Percentiles rank a stretch among this genome's conserved stretches.
Conservation (phyloP, 2,329 filamentous ascomycete species). For the Fusarium burgessii region DNA sequence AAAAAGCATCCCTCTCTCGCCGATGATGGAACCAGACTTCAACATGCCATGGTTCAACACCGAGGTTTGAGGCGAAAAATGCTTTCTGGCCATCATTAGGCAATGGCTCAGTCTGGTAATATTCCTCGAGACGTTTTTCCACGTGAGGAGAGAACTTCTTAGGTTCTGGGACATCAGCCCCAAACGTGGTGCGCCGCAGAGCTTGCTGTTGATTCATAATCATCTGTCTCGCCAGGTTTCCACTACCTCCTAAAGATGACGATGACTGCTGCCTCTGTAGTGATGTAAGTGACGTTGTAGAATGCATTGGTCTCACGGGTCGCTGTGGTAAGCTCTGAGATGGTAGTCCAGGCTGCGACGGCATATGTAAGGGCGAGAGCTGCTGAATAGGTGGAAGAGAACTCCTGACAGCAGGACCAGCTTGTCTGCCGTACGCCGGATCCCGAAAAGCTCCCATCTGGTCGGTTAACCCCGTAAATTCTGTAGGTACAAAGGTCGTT, state of each 20-base stretch:
- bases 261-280: conserved; percentile 40
- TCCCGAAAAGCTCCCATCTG: conserved; percentile 41
- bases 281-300: conserved; percentile 42
- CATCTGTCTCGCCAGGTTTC: conserved; percentile 54
- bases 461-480: conserved; percentile 38
- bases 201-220: conserved; percentile 61
- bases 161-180: conserved; percentile 55
- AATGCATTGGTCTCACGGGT: conserved; percentile 40
- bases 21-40: conserved; percentile 69
- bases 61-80: conserved; percentile 66
- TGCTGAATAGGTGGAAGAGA: conserved; percentile 37
- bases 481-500: conserved; percentile 51
- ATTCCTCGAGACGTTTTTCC: conserved; percentile 64
- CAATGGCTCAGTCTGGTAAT: conserved; percentile 61
- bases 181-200: conserved; percentile 55
- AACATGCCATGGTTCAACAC: conserved; percentile 63
- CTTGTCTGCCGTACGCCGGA: conserved; percentile 35
- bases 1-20: conserved; percentile 61
- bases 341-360: conserved; percentile 39
- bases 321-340: conserved; percentile 31
- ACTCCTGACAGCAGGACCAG: conserved; percentile 16
- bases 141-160: conserved; percentile 63
- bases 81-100: conserved; percentile 64
- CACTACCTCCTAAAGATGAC: conserved; percentile 34
- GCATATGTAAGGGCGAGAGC: conserved; percentile 32